Evolutionary conservation across 78 protist species (phyloP), one percentile per base, ranked within the genome.

Genomic region (Dictyostelium intermedium): DNA sequence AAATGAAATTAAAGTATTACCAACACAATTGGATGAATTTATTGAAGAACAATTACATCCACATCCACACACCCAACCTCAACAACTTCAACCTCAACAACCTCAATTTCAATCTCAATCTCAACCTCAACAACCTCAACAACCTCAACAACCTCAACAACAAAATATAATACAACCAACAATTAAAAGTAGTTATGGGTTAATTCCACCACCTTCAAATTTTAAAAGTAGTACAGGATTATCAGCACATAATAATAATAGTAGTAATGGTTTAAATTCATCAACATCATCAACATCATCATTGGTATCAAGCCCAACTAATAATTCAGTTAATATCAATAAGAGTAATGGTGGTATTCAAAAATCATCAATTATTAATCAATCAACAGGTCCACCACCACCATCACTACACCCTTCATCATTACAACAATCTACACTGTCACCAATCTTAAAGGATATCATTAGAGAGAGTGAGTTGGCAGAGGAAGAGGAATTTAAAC

Each of bases 251-350:
- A 39, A 39, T 39, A 39, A 39, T 39, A 39, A 39, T 39, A 79
- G 8, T 39, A 47, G 18, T 39, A 43, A 25, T 2, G 41, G 9
- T 23, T 37, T 37, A 50, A 50, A 20, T 50, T 32, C 86, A 56
- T 82, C 47, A 27, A 37, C 86, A 61, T 35, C 78, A 83, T 83
- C 87, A 35, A 37, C 87, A 83, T 83, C 87, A 83, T 63, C 78
- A 63, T 66, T 41, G 3, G 70, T 13, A 23, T 13, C 74, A 39
- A 61, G 18, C 2, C 45, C 32, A 35, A 4, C n/a, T 56, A 56
- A 56, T 56, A 56, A 56, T 56, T 56, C 66, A 56, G 66, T 56
- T 16, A 56, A 20, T 20, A 56, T 56, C 2, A 61, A 83, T 41
- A 83, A 77, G 6, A 77, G 79, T 32, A 72, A 34, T 72, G 34